These are phyloP conservation scores for Ophiosphaerella narmari DNA, from an alignment of 2,329 filamentous ascomycete genomes.

Conservation along the genomic window DNA sequence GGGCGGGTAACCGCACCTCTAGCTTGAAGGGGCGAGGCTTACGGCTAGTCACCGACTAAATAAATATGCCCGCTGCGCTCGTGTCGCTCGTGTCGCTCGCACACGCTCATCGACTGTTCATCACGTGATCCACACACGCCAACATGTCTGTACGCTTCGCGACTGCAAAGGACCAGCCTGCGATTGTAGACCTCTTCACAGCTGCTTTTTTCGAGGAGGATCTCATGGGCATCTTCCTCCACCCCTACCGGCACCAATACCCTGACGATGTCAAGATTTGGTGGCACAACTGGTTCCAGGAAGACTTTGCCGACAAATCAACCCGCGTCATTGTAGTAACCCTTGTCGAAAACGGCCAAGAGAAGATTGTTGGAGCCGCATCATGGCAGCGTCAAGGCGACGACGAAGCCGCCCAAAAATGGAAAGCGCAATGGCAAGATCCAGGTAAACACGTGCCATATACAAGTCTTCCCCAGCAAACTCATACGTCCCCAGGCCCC, in stretches of 20 bases:
- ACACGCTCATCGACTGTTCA: not conserved
- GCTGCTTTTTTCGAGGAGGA: slow-evolving; percentile 39
- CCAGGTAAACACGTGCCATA: not conserved
- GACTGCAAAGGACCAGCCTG: slow-evolving; percentile 17
- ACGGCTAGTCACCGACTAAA: no score
- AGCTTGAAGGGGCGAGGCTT: no score
- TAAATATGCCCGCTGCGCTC: no score
- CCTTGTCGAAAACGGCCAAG: slow-evolving; percentile 1
- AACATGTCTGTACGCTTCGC: slow-evolving; percentile 25
- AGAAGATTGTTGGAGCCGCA: slow-evolving; percentile 24
- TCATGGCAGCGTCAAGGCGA: slow-evolving; percentile 30
- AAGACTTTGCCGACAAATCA: slow-evolving; percentile 17
- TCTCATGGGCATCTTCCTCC: slow-evolving; percentile 32
- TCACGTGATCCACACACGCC: not conserved
- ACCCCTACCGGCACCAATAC: slow-evolving; percentile 30
- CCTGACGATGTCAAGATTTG: slow-evolving; percentile 30
- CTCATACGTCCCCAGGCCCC: not conserved
- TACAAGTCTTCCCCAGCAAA: no score
- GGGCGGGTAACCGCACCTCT: no score
- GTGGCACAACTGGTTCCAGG: slow-evolving; percentile 26
- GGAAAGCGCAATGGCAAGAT: slow-evolving; percentile 16
- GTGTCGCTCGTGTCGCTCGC: not conserved
- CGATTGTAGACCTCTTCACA: slow-evolving; percentile 22
- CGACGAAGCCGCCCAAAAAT: slow-evolving; percentile 15
- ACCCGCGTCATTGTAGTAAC: slow-evolving; percentile 17